Conservation (phyloP, 768 basidiomycete genomes). For the Rhodotorula toruloides region DNA sequence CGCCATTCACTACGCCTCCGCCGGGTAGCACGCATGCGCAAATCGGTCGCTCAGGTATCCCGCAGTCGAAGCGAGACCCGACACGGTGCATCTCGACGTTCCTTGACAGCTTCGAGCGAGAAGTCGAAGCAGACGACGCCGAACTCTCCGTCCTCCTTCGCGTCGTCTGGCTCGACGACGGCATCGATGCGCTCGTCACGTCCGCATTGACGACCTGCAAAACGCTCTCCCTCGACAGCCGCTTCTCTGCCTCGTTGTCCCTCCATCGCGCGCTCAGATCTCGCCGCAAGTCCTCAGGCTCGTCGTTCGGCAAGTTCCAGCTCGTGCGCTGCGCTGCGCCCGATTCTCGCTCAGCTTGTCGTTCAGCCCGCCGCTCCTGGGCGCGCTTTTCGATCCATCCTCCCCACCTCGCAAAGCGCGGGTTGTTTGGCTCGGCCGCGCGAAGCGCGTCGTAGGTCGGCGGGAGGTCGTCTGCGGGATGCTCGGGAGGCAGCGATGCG, state of each 20-base stretch:
- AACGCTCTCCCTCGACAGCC: not conserved
- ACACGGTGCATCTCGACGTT: no score
- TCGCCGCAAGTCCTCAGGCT: not conserved
- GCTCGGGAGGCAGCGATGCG: no score
- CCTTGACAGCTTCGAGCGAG: no score
- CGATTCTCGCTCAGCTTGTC: not conserved
- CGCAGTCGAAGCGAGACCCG: no score
- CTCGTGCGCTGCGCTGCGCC: not conserved
- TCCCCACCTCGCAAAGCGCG: conserved; percentile 14
- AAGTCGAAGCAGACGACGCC: no score
- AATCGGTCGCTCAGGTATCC: no score
- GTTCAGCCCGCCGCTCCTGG: not conserved
- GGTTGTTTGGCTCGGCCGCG: not conserved
- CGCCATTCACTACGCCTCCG: no score
- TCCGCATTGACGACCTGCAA: not conserved
- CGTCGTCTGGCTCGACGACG: no score
- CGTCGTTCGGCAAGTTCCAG: conserved; percentile 12
- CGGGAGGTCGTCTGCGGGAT: not conserved
- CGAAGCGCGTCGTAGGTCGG: conserved; percentile 19
- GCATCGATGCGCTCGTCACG: no score
- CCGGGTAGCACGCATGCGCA: no score
- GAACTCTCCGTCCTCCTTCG: no score
- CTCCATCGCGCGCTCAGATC: not conserved
- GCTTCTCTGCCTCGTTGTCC: not conserved
- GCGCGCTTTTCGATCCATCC: conserved; percentile 28